These are phyloP conservation scores for Linderniella brevidens DNA, from an alignment of 257 asterid species.

Conservation along the genomic window DNA sequence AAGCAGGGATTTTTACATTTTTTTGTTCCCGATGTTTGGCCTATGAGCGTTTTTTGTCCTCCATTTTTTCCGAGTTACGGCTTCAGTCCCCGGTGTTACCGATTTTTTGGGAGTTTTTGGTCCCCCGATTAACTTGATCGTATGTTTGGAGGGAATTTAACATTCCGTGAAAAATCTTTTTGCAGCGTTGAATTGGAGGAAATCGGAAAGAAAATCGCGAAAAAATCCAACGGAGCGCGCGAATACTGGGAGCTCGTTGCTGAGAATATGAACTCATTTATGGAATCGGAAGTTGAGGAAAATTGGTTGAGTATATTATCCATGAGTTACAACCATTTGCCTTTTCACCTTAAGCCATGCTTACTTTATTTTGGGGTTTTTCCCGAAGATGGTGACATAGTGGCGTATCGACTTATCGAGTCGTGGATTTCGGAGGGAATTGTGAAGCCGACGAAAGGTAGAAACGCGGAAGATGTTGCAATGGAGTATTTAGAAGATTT, in stretches of 20 bases:
- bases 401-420: neutral
- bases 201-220: no score
- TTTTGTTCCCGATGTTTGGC: no score
- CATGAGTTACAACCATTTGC: constrained; percentile 3
- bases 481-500: constrained; percentile 7
- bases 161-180: no score
- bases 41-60: no score
- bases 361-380: neutral
- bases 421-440: neutral
- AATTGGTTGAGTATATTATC: constrained; percentile 3
- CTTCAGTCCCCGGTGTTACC: no score
- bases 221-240: neutral
- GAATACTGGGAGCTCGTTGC: constrained; percentile 13
- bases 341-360: constrained; percentile 4
- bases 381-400: neutral
- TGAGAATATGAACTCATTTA: constrained; percentile 5
- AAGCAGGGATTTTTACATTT: no score
- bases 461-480: constrained; percentile 9
- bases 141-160: no score
- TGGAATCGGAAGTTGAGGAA: neutral
- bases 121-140: no score
- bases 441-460: neutral
- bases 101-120: no score
- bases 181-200: no score
- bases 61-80: no score